Base-by-base conservation (phyloP, 2,329 filamentous ascomycete genomes). In the Keithomyces neogunnii region DNA sequence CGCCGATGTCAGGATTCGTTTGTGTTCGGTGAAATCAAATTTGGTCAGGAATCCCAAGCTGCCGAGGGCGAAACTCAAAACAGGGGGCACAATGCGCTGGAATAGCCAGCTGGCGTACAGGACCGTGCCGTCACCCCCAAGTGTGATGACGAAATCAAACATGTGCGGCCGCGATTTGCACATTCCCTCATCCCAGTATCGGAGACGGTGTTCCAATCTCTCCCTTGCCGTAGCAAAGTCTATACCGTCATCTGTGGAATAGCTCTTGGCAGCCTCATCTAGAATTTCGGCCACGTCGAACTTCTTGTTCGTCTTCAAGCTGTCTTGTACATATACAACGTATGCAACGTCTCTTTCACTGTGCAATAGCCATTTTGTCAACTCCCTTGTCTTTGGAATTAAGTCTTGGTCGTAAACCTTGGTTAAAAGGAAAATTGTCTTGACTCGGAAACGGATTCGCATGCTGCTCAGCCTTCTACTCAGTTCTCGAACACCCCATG, bases 41-140 rank as follows among this genome's bases (percentile, higher is more conserved):
- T 96, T 96, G 30, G 93, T 97, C 57, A 99, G 72, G 64, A 99
- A 99, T 0, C 93, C 93, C 4, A 99, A 75, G 29, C 91, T 96
- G 7, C 93, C 93, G 8, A 97, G 74, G 1, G 90, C 82, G 66
- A 99, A 97, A 55, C 89, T 92, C 55, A 99, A 74, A 1, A 96
- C 89, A 0, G 93, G 93, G 5, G 93, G 93, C 0, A 97, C 92
- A 45, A 97, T 87, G 42, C 88, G 83, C 71, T 99, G 93, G 66
- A 99, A 99, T 1, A 99, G 76, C 91, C 92, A 97, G 63, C 89
- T 95, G 3, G 92, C 88, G 64, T 96, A 97, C 9, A 99, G 74
- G 5, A 99, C 92, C 0, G 93, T 99, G n/a, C 93, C 93, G 64
- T 99, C 93, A 10, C 93, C 93, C 47, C 90, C 91, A 3, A 96